Evolutionary conservation across 768 basidiomycete species (phyloP).

Genomic region (Porphyrellus cyaneotinctus): DNA sequence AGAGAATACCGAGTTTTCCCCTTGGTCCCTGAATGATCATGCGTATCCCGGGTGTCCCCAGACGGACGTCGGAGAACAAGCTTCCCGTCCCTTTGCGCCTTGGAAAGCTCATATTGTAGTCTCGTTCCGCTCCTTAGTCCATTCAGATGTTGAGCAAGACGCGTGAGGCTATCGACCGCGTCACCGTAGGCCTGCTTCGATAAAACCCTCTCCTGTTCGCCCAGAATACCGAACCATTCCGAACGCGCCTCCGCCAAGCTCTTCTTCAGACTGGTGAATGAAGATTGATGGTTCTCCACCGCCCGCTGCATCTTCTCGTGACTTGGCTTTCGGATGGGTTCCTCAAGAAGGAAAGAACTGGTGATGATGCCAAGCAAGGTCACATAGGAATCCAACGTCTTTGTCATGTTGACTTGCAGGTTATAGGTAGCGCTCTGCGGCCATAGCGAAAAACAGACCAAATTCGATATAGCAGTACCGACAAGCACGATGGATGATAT

Average conservation of each 20-base stretch:
- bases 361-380: constrained; percentile 83
- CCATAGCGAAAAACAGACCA: constrained; percentile 83
- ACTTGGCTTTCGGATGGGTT: constrained; percentile 52
- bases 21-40: constrained; percentile 13
- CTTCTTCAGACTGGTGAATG: constrained; percentile 87
- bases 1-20: constrained; percentile 28
- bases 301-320: constrained; percentile 71
- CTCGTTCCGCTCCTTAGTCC: constrained; percentile 82
- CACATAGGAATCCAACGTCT: constrained; percentile 82
- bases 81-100: constrained; percentile 49
- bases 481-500: constrained; percentile 73
- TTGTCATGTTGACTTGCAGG: constrained; percentile 80
- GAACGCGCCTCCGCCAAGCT: constrained; percentile 83
- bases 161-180: constrained; percentile 79
- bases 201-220: constrained; percentile 21
- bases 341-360: constrained; percentile 79
- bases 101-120: constrained; percentile 78
- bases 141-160: constrained; percentile 91
- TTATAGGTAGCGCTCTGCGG: constrained; percentile 78
- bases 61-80: constrained; percentile 29
- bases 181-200: constrained; percentile 71
- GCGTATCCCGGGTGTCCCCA: constrained; percentile 14
- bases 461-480: constrained; percentile 74
- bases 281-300: constrained; percentile 79
- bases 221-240: constrained; percentile 55